Base-by-base conservation (phyloP, 208 protist species). In the Histomonas meleagridis region DNA sequence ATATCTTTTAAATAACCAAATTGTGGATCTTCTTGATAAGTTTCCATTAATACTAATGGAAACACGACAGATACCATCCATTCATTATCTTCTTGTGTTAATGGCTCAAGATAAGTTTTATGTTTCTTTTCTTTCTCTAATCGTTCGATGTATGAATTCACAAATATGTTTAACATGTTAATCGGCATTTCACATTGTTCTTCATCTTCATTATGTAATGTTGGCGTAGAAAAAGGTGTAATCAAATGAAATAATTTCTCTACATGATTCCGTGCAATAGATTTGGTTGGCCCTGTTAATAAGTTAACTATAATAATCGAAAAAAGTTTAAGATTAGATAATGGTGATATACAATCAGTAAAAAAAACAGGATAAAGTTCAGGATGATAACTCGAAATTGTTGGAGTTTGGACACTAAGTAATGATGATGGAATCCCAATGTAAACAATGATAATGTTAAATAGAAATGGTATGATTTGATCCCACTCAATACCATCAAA, bases 401-500 rank as follows among this genome's bases (percentile, higher is more conserved):
- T 40, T n/a, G 76, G 21, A 86, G 38, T 43, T 55, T 12, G 46
- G 51, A 46, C 3, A 38, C 18, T 7, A 5, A 86, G 26, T 38
- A 86, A 38, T 7, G 76, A 21, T 32, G 76, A 38, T 28, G 76
- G 76, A 55, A 86, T 86, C 32, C 46, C 76, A 14, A 55, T 51
- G 28, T 86, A 48, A 23, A 26, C n/a, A 5, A 14, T 38, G 4
- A 48, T 46, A 32, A 86, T n/a, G 28, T 86, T 86, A 46, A 86
- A 86, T 28, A 86, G 18, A 57, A 86, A 86, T 51, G 76, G 76
- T 32, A 86, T 9, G 16, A 86, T 86, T 55, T 40, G 0, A 10
- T 51, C 40, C 76, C 76, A 86, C 21, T 40, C 46, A 86, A 86
- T 55, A 86, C 55, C 76, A 32, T 86, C 46, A n/a, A 40, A 86